Conservation (phyloP, 2,329 filamentous ascomycete genomes). For the Colletotrichum higginsianum region DNA sequence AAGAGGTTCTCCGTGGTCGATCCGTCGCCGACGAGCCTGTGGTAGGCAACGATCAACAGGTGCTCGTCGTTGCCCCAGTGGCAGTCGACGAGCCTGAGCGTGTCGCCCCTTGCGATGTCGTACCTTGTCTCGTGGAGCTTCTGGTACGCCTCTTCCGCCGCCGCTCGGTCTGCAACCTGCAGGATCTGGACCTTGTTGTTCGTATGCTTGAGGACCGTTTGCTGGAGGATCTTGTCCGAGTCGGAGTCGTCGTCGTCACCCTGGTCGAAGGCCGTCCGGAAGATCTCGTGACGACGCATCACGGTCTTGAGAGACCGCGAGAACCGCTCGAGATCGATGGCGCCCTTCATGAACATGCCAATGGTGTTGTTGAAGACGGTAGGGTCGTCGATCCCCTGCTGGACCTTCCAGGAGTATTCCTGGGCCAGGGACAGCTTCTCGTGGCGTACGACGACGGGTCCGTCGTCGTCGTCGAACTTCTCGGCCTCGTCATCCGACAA, state of each 20-base stretch:
- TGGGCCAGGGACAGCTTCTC: constrained; percentile 6
- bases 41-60: constrained; percentile 19
- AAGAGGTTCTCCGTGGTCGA: constrained; percentile 19
- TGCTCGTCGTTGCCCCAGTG: constrained; percentile 8
- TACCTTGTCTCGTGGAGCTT: constrained; percentile 2
- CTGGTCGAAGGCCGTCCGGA: constrained; percentile 50
- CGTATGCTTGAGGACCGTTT: background rate
- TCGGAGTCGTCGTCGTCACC: too few species aligned
- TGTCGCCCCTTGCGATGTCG: constrained; percentile 2
- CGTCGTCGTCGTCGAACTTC: too few species aligned
- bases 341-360: constrained; percentile 47
- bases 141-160: background rate
- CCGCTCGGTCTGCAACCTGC: background rate
- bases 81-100: constrained; percentile 11
- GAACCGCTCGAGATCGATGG: constrained; percentile 52
- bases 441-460: too few species aligned
- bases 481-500: too few species aligned
- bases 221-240: background rate
- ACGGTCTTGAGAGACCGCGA: constrained; percentile 51
- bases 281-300: constrained; percentile 50
- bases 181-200: background rate
- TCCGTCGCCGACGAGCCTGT: constrained; percentile 19
- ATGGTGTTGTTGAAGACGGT: constrained; percentile 59
- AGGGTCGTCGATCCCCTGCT: constrained; percentile 52
- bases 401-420: constrained; percentile 45